phyloP scores from a whole-genome alignment of 2,329 filamentous ascomycete genomes.

The Aureobasidium zeae region DNA sequence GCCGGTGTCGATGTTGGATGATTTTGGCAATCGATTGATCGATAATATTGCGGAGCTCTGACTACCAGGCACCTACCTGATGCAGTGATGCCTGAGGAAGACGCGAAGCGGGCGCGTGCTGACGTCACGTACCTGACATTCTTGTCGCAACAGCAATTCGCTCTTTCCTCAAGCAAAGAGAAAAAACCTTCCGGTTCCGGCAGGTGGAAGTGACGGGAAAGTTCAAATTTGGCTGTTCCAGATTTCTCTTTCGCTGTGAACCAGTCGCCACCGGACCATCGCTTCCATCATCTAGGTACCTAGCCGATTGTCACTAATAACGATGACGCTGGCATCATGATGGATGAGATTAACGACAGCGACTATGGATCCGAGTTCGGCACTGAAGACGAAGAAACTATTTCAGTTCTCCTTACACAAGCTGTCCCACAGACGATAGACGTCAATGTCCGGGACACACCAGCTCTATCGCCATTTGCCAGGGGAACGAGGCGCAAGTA shows the following conservation, averaged over 20 bases:
- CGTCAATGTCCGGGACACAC: background rate
- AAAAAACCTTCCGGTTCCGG: no score
- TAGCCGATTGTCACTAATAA: conserved; percentile 1
- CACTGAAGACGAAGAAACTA: conserved; percentile 45
- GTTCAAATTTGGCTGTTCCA: no score
- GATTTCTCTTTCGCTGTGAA: no score
- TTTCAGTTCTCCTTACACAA: conserved; percentile 43
- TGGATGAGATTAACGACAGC: conserved; percentile 30
- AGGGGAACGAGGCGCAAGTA: conserved; percentile 9
- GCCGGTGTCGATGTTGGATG: background rate
- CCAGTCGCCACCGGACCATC: no score
- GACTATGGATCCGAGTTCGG: conserved; percentile 58
- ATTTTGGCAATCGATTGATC: background rate
- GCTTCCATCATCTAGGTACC: no score
- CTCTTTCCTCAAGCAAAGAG: no score
- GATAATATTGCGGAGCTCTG: no score
- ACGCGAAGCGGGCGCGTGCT: background rate
- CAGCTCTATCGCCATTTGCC: conserved; percentile 1
- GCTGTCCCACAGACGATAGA: conserved; percentile 27
- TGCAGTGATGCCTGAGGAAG: background rate
- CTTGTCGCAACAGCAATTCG: no score
- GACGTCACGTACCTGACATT: no score
- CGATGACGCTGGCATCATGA: conserved; percentile 13
- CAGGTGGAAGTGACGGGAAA: no score
- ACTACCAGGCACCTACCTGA: background rate